phyloP scores from a whole-genome alignment of 371 early-diverging fungal genomes.

The Mucor saturninus region DNA sequence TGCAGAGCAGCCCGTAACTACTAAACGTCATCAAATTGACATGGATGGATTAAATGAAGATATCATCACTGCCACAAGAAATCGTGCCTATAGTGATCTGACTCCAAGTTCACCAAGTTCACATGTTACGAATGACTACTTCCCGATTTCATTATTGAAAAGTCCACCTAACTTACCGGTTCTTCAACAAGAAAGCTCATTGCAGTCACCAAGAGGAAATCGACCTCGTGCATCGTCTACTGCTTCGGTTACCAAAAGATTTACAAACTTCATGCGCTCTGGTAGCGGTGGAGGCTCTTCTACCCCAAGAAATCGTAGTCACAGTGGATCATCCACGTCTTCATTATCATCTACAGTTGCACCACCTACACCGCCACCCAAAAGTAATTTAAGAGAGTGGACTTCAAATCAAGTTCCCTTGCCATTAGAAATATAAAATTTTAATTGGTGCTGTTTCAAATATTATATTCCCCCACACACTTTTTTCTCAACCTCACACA shows the following conservation, averaged over 20 bases:
- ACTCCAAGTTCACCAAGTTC: constrained; percentile 2
- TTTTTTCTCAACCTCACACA: no score
- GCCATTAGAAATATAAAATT: no score
- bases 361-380: neutral
- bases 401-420: neutral
- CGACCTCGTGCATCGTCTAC: constrained; percentile 30
- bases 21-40: constrained; percentile 7
- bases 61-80: constrained; percentile 1
- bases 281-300: constrained; percentile 9
- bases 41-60: constrained; percentile 25
- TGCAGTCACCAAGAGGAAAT: constrained; percentile 6
- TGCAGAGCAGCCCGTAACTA: constrained; percentile 5
- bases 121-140: constrained; percentile 5
- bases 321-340: constrained; percentile 18
- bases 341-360: neutral
- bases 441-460: no score
- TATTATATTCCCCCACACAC: no score
- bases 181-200: constrained; percentile 6
- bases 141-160: constrained; percentile 27
- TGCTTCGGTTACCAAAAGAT: constrained; percentile 30
- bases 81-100: constrained; percentile 29
- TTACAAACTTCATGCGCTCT: constrained; percentile 30
- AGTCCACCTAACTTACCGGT: constrained; percentile 27
- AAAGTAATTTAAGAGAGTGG: neutral
- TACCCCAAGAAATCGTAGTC: constrained; percentile 9